Conservation (phyloP, 139 green algal species). For the Chlamydomonas asymmetrica region DNA sequence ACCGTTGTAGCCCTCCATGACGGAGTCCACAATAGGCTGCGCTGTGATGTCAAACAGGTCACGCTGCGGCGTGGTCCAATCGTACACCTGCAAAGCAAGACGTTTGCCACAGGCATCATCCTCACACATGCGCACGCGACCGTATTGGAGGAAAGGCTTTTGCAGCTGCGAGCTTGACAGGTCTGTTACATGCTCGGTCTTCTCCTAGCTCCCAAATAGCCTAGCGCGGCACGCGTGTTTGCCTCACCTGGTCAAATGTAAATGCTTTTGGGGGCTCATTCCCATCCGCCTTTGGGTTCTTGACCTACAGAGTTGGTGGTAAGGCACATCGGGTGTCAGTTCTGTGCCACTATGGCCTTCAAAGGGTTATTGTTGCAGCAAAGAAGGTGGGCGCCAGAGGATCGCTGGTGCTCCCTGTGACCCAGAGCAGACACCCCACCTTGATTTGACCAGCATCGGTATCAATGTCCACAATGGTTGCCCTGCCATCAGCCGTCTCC, state of each 20-base stretch:
- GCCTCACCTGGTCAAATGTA: constrained; percentile 69
- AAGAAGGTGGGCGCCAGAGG: neutral
- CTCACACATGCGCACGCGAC: neutral
- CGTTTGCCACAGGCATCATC: too few relatives aligned
- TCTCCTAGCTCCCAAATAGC: neutral
- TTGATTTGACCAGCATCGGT: constrained; percentile 56
- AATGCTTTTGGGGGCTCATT: constrained; percentile 64
- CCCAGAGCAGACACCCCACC: constrained; percentile 25
- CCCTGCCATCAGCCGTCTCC: constrained; percentile 67
- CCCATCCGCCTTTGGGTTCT: constrained; percentile 60
- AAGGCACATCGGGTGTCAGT: too few relatives aligned
- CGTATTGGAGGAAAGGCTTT: too few relatives aligned
- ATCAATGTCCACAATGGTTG: constrained; percentile 77
- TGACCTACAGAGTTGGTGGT: constrained; percentile 32
- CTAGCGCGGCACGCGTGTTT: too few relatives aligned
- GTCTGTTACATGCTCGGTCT: neutral
- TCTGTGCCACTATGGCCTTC: too few relatives aligned
- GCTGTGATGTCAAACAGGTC: constrained; percentile 75
- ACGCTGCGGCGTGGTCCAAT: constrained; percentile 59
- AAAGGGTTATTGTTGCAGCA: neutral
- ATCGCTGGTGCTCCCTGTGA: neutral
- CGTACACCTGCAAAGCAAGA: constrained; percentile 79
- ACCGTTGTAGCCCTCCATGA: constrained; percentile 79
- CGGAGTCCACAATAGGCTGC: constrained; percentile 64
- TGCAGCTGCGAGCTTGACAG: neutral